phyloP scores from a whole-genome alignment of 1,284 basidiomycete species.

The Neotropicomus parvogracilis region DNA sequence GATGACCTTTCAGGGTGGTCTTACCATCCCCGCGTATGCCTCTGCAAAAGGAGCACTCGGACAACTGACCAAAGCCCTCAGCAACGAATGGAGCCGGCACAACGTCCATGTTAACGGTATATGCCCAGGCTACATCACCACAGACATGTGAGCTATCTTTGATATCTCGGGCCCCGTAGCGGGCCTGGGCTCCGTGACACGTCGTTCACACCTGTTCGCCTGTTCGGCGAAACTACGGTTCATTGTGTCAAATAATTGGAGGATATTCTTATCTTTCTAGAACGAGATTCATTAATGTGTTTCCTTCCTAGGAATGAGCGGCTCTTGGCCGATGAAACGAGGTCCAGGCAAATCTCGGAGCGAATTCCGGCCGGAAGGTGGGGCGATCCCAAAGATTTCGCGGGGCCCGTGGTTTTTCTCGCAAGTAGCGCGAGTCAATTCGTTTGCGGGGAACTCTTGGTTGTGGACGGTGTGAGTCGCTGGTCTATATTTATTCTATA shows the following conservation, averaged over 20 bases:
- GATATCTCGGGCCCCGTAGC: constrained; percentile 9
- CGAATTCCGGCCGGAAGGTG: constrained; percentile 90
- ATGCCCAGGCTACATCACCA: constrained; percentile 89
- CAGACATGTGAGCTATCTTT: constrained; percentile 67
- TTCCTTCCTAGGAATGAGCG: constrained; percentile 64
- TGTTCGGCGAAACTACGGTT: constrained; percentile 7
- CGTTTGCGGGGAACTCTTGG: constrained; percentile 81
- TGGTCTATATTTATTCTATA: constrained; percentile 12
- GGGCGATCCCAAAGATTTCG: constrained; percentile 87
- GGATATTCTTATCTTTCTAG: constrained; percentile 9
- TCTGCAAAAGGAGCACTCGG: constrained; percentile 86
- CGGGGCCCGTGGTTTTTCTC: constrained; percentile 87
- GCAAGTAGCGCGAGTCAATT: constrained; percentile 86
- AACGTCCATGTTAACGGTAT: constrained; percentile 91
- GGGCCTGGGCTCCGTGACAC: constrained; percentile 6
- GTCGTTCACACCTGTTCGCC: constrained; percentile 4
- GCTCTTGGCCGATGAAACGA: constrained; percentile 68
- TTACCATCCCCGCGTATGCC: constrained; percentile 89
- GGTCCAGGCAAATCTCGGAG: constrained; percentile 86
- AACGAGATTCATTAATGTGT: constrained; percentile 14
- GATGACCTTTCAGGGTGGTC: constrained; percentile 75
- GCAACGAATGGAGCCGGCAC: constrained; percentile 68
- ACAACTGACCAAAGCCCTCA: constrained; percentile 69
- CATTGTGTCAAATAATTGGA: constrained; percentile 2
- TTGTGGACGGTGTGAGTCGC: constrained; percentile 67